phyloP scores from a whole-genome alignment of 352 stramenopile species.

The Globisporangium viniferum region DNA sequence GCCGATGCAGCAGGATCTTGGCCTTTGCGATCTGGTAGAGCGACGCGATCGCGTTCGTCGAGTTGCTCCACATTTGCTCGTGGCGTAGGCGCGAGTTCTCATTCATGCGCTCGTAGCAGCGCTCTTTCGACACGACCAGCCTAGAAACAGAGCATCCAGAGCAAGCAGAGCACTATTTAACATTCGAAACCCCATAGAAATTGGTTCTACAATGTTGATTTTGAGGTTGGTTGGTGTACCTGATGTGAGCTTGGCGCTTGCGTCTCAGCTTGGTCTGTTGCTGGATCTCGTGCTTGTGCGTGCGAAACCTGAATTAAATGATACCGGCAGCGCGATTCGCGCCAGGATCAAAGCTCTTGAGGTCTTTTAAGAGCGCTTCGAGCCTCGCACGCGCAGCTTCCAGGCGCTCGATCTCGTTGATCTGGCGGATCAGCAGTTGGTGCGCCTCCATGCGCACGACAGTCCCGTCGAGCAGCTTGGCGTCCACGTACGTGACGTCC shows the following conservation, averaged over 20 bases:
- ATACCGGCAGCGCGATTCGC: slow-evolving; percentile 24
- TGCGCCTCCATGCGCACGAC: slow-evolving; percentile 30
- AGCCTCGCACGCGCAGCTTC: slow-evolving; percentile 9
- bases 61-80: slow-evolving; percentile 18
- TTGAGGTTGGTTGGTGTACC: neutral
- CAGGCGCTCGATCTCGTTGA: slow-evolving; percentile 27
- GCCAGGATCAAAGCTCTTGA: slow-evolving; percentile 19
- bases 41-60: slow-evolving; percentile 19
- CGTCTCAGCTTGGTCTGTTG: slow-evolving; percentile 13
- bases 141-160: slow-evolving; percentile 7
- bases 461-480: slow-evolving; percentile 25
- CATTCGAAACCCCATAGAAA: neutral
- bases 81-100: slow-evolving; percentile 19
- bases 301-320: slow-evolving; percentile 31
- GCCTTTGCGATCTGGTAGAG: slow-evolving; percentile 37
- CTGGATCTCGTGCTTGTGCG: slow-evolving; percentile 8
- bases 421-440: slow-evolving; percentile 32
- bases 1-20: slow-evolving; percentile 18
- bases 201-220: neutral
- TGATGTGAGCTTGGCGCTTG: slow-evolving; percentile 12
- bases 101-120: slow-evolving; percentile 46
- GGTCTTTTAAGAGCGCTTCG: slow-evolving; percentile 13
- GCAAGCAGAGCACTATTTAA: neutral
- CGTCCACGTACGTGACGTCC: slow-evolving; percentile 19
- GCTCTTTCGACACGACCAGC: slow-evolving; percentile 31